These are phyloP conservation scores for Camellia oleifera DNA, from an alignment of 179 eudicot genomes.

Conservation along the genomic window DNA sequence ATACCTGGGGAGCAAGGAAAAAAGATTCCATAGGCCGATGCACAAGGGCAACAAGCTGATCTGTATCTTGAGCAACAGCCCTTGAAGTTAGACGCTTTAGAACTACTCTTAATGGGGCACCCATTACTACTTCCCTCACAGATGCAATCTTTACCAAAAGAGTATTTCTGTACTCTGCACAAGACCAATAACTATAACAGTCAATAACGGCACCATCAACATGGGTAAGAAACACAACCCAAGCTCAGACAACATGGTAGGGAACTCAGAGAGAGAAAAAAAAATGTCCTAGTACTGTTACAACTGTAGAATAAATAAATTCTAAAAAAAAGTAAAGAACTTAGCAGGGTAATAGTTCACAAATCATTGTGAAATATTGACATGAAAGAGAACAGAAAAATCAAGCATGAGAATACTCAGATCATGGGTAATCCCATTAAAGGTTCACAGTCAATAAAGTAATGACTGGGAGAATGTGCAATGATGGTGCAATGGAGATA, in stretches of 20 bases:
- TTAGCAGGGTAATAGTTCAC: neutral
- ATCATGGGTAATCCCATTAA: neutral
- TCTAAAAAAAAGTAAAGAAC: neutral
- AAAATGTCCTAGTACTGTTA: too few species aligned
- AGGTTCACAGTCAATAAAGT: neutral
- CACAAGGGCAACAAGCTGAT: conserved; percentile 67
- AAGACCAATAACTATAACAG: conserved; percentile 10
- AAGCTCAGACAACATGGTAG: neutral
- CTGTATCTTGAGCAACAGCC: conserved; percentile 53
- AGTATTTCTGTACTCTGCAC: conserved; percentile 53
- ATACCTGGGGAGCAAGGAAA: conserved; percentile 81
- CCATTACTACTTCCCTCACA: conserved; percentile 87
- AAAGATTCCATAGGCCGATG: conserved; percentile 94
- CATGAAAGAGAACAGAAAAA: neutral
- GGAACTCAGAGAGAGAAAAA: neutral
- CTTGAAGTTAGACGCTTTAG: conserved; percentile 74
- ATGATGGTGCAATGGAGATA: neutral
- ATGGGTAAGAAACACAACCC: neutral
- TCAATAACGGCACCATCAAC: conserved; percentile 12
- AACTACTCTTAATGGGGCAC: conserved; percentile 82
- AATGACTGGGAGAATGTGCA: neutral
- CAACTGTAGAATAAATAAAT: neutral
- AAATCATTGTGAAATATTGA: neutral
- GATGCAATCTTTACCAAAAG: conserved; percentile 81
- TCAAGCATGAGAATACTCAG: neutral